Evolutionary conservation across 257 asterid species (phyloP).

Genomic region (Fraxinus americana): DNA sequence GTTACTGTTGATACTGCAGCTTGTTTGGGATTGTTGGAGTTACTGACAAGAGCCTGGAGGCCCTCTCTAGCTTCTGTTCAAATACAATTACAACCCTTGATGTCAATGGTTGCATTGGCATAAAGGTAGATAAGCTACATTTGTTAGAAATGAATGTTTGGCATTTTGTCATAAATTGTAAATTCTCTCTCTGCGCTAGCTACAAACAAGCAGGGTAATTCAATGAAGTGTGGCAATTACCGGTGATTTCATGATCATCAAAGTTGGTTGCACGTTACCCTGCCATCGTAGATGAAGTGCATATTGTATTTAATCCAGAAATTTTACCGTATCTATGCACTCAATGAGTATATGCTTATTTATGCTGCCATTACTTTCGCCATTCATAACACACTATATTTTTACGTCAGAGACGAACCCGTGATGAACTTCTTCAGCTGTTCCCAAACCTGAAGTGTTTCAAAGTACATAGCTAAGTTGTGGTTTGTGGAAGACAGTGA

Average conservation of each 20-base stretch:
- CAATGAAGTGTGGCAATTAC: background rate
- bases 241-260: background rate
- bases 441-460: conserved; percentile 83
- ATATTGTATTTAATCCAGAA: background rate
- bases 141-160: conserved; percentile 1
- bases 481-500: background rate
- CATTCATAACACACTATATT: conserved; percentile 3
- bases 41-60: conserved; percentile 77
- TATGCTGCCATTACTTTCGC: background rate
- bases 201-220: background rate
- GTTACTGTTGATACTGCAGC: conserved; percentile 46
- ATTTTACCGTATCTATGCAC: background rate
- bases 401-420: conserved; percentile 63
- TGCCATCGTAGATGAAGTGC: background rate
- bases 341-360: background rate
- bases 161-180: background rate
- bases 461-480: conserved; percentile 77
- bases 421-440: conserved; percentile 63
- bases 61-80: conserved; percentile 64
- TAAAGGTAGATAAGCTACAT: conserved; percentile 52
- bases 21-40: conserved; percentile 96
- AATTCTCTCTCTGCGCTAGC: background rate
- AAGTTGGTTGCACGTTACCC: background rate
- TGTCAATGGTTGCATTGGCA: conserved; percentile 89
- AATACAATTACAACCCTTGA: conserved; percentile 76